A percentile compares a stretch with the other conserved stretches of the same genome.
phyloP scores from a whole-genome alignment of 192 early-diverging fungal genomes.

The Cladochytrium replicatum region DNA sequence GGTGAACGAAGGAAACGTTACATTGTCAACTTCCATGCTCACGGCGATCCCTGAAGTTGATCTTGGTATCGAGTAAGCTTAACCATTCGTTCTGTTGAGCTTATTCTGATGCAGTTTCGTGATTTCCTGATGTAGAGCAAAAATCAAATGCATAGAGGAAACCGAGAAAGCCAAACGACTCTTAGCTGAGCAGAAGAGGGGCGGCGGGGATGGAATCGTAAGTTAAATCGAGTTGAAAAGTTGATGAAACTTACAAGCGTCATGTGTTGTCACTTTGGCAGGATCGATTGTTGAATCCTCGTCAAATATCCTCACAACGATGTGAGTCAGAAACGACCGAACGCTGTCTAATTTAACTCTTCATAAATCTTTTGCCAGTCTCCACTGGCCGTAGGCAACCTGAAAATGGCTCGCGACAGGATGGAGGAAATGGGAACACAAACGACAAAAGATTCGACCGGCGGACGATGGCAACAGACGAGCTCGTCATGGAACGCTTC shows the following conservation, averaged over 20 bases:
- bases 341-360: slow-evolving; percentile 11
- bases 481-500: slow-evolving; percentile 70
- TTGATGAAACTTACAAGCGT: neutral
- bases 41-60: slow-evolving; percentile 89
- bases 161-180: slow-evolving; percentile 68
- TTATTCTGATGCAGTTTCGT: slow-evolving; percentile 1
- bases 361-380: slow-evolving; percentile 5
- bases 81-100: neutral
- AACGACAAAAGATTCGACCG: slow-evolving; percentile 31
- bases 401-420: slow-evolving; percentile 9
- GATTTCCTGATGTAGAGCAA: slow-evolving; percentile 30
- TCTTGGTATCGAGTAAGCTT: slow-evolving; percentile 63
- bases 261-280: slow-evolving; percentile 23
- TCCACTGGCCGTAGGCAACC: neutral
- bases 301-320: slow-evolving; percentile 10
- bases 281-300: slow-evolving; percentile 21
- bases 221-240: neutral
- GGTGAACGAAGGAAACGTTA: slow-evolving; percentile 74
- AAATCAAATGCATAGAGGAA: slow-evolving; percentile 66
- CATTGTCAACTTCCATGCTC: slow-evolving; percentile 76
- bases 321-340: too few species aligned
- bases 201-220: slow-evolving; percentile 15
- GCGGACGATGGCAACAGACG: slow-evolving; percentile 76
- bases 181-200: slow-evolving; percentile 32
- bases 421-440: slow-evolving; percentile 17